phyloP scores from a whole-genome alignment of 1,284 basidiomycete species.

The Trametes pubescens region DNA sequence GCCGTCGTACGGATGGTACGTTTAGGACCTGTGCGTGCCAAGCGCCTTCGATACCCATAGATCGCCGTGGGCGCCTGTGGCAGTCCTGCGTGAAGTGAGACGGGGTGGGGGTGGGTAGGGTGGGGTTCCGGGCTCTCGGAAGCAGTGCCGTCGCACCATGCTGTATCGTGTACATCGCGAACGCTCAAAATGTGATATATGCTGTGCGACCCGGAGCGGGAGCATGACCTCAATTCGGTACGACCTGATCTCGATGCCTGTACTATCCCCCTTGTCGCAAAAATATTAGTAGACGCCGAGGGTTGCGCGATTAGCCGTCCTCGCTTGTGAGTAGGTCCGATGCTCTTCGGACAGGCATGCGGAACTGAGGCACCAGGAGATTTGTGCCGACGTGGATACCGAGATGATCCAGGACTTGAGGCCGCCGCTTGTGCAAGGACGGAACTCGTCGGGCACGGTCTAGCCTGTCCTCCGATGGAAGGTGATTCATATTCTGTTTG shows the following conservation, averaged over 20 bases:
- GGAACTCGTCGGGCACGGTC: no score
- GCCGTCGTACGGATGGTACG: background rate
- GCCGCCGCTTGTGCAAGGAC: background rate
- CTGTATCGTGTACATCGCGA: no score
- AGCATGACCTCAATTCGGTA: no score
- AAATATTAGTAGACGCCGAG: background rate
- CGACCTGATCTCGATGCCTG: background rate
- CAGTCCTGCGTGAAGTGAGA: background rate
- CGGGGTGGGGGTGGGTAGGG: background rate
- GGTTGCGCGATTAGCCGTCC: background rate
- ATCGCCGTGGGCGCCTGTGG: constrained; percentile 17
- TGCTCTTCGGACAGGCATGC: background rate
- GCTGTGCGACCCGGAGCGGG: background rate
- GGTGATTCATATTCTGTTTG: no score
- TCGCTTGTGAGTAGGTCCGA: background rate
- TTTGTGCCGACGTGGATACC: background rate
- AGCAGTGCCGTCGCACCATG: background rate
- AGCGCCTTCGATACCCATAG: constrained; percentile 14
- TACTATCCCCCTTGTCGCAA: background rate
- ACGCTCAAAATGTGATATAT: no score
- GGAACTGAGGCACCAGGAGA: background rate
- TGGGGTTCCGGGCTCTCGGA: background rate
- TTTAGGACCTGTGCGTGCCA: background rate
- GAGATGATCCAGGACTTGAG: constrained; percentile 3
- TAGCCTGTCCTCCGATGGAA: no score